A percentile compares a stretch with the other conserved stretches of the same genome.
Conservation (phyloP, 345 rosid species). For the Excoecaria cochinchinensis region DNA sequence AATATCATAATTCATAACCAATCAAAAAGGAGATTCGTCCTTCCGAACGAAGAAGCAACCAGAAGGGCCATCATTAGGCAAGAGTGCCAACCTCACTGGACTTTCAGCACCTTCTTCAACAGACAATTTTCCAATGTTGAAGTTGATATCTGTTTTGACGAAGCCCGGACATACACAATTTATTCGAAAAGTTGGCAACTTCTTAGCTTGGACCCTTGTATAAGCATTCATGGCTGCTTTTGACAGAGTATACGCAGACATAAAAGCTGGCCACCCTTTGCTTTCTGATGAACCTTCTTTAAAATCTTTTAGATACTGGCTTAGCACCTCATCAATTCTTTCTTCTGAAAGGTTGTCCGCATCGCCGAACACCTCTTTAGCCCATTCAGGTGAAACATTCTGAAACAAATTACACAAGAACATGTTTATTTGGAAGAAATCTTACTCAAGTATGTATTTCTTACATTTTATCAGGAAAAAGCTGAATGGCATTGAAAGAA, state of each 20-base stretch:
- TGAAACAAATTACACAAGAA: slow-evolving; percentile 6
- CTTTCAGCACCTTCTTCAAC: slow-evolving; percentile 24
- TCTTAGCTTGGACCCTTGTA: slow-evolving; percentile 28
- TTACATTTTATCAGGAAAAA: not conserved
- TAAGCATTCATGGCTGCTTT: slow-evolving; percentile 36
- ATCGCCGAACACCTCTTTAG: slow-evolving; percentile 20
- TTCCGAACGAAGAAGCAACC: slow-evolving; percentile 12
- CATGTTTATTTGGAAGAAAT: not conserved
- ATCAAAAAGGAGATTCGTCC: not conserved
- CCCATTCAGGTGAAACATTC: slow-evolving; percentile 31
- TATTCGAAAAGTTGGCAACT: slow-evolving; percentile 17
- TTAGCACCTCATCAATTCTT: slow-evolving; percentile 29
- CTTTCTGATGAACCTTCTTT: slow-evolving; percentile 24
- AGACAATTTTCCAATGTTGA: not conserved
- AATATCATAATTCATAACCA: not conserved
- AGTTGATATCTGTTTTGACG: slow-evolving; percentile 31
- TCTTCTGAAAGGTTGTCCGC: slow-evolving; percentile 34
- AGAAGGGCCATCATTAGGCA: slow-evolving; percentile 20
- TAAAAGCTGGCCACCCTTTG: slow-evolving; percentile 27
- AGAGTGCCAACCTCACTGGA: slow-evolving; percentile 14
- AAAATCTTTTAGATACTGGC: slow-evolving; percentile 24
- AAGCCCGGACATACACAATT: slow-evolving; percentile 36
- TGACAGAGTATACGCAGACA: slow-evolving; percentile 25
- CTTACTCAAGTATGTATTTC: not conserved
- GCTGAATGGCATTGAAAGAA: not conserved